Evolutionary conservation across 2,329 filamentous ascomycete species (phyloP).

Genomic region (Beauveria caledonica): DNA sequence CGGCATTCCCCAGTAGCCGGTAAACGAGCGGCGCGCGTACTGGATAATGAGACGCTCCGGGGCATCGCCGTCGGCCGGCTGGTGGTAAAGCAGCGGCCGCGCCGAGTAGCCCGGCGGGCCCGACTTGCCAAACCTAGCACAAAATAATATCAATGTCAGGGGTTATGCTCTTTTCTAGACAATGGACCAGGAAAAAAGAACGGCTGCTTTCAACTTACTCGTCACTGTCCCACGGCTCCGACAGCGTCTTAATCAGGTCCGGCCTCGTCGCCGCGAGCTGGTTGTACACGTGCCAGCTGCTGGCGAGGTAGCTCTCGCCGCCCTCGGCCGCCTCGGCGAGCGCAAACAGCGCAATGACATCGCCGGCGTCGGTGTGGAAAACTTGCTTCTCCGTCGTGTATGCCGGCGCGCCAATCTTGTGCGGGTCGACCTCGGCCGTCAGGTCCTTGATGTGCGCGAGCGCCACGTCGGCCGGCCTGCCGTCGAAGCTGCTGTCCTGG

Average conservation of each 20-base stretch:
- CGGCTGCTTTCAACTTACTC: constrained; percentile 24
- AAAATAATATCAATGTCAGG: background rate
- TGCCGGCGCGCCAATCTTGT: constrained; percentile 46
- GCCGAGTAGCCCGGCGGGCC: constrained; percentile 33
- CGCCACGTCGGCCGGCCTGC: constrained; percentile 42
- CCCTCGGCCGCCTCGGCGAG: constrained; percentile 44
- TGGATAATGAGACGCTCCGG: constrained; percentile 51
- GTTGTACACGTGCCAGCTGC: constrained; percentile 54
- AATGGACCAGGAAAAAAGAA: too few species aligned
- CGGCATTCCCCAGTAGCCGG: constrained; percentile 47
- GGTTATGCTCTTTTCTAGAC: too few species aligned
- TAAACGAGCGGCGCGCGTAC: constrained; percentile 51
- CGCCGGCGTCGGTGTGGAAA: constrained; percentile 54
- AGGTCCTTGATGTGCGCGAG: constrained; percentile 57
- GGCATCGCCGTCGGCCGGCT: constrained; percentile 33
- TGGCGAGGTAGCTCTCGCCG: constrained; percentile 49
- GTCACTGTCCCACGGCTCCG: constrained; percentile 39
- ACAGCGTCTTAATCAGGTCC: constrained; percentile 49
- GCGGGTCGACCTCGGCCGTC: constrained; percentile 18
- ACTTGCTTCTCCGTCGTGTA: constrained; percentile 54
- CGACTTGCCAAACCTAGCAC: constrained; percentile 41
- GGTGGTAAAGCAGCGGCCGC: constrained; percentile 48
- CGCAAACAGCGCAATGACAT: constrained; percentile 51
- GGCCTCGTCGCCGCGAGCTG: constrained; percentile 49
- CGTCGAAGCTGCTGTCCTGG: constrained; percentile 40